A percentile compares a stretch with the other conserved stretches of the same genome.
Conservation (phyloP, 257 asterid species). For the Primulina tabacum region DNA sequence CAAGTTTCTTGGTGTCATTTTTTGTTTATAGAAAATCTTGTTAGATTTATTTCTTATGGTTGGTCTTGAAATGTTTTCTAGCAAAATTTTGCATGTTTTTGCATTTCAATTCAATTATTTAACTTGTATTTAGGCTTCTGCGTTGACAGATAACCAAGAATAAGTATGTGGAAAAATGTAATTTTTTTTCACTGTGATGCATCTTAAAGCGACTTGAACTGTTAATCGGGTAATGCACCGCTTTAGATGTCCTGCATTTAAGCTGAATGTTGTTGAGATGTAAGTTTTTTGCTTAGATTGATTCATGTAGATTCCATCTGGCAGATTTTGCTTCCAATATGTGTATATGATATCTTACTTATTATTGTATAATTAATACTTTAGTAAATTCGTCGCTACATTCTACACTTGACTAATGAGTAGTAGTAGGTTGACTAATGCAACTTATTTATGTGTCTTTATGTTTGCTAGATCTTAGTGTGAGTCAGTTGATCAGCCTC, state of each 20-base stretch:
- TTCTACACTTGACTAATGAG: slow-evolving; percentile 5
- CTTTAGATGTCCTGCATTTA: slow-evolving; percentile 10
- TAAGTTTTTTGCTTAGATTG: not conserved
- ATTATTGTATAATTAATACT: slow-evolving; percentile 5
- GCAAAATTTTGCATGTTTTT: not conserved
- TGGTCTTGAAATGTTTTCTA: not conserved
- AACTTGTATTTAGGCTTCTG: slow-evolving; percentile 15
- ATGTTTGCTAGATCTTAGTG: slow-evolving; percentile 61
- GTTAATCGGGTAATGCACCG: not conserved
- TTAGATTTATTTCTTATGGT: slow-evolving; percentile 12
- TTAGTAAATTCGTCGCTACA: not conserved
- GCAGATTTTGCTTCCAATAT: not conserved
- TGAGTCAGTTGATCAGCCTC: slow-evolving; percentile 63
- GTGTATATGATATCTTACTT: not conserved
- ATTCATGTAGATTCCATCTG: slow-evolving; percentile 1
- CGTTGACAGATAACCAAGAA: slow-evolving; percentile 8
- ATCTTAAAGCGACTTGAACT: slow-evolving; percentile 14
- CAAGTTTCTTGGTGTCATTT: slow-evolving; percentile 2
- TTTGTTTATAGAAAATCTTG: slow-evolving; percentile 4
- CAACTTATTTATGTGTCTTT: slow-evolving; percentile 27
- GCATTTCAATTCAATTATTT: not conserved
- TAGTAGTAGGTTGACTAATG: slow-evolving; percentile 15
- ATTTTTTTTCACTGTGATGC: not conserved
- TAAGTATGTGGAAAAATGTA: slow-evolving; percentile 13
- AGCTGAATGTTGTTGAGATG: slow-evolving; percentile 7